Evolutionary conservation across 2,329 filamentous ascomycete genomes (phyloP), one percentile per base, ranked within the genome.

Genomic region (Ceratocystis huliohia): DNA sequence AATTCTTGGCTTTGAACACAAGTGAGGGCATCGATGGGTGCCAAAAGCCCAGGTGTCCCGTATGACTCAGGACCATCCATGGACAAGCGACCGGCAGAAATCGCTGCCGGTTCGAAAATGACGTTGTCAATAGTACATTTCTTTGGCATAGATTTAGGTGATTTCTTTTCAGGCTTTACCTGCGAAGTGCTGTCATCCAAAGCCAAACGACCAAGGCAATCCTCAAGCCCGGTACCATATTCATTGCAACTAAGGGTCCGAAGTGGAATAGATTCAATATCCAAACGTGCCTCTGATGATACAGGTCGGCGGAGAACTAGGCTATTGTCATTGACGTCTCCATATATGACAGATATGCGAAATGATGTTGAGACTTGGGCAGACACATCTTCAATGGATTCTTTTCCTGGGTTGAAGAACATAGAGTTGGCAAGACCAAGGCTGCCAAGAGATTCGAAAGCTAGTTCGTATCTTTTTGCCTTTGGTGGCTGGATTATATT

Each of bases 21-120:
- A 17, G 56, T 15, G 17, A 59, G 56, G 17, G 28, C 56, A 59
- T 59, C 56, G n/a, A 59, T 59, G 56, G 56, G 56, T 5, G 56
- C 20, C 28, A 59, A 3, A 17, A 59, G 37, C 13, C 56, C 56
- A 30, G 56, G 28, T 3, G 15, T 10, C 3, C 56, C 28, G 17
- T 33, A 59, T 20, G 56, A 33, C n/a, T 59, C 56, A 37, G 56
- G 56, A 6, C 56, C 28, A 37, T 59, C 56, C 25, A 59, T 33
- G 28, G n/a, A 15, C 28, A 30, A 20, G 3, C 25, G 25, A 33
- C 56, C 28, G 25, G n/a, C 0, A 3, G 28, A 59, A 33, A 17
- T 17, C 1, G 6, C 13, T 4, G 56, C 28, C 7, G 56, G 56
- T 5, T 59, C 56, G 1, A 59, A 59, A 6, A 59, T 59, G 28